Conservation (phyloP, 2,329 filamentous ascomycete genomes). For the Cladorrhinum sp. region DNA sequence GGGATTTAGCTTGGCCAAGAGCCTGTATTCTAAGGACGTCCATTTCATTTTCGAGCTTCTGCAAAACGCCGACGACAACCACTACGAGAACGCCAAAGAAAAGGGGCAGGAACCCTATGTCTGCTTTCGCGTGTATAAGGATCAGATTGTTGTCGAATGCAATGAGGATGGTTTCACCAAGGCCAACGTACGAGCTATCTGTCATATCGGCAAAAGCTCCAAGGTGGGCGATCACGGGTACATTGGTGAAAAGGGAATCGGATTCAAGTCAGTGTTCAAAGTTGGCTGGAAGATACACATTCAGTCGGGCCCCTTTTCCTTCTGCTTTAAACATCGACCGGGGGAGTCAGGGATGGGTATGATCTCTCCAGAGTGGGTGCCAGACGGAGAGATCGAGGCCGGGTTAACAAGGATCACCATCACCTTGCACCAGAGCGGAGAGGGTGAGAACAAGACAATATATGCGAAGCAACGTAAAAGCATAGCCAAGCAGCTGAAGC, state of each 20-base stretch:
- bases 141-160: conserved; percentile 44
- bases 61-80: conserved; percentile 52
- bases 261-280: conserved; percentile 52
- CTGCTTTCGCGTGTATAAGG: conserved; percentile 36
- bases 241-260: conserved; percentile 51
- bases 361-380: conserved; percentile 44
- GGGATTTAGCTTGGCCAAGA: conserved; percentile 43
- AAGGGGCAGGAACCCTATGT: conserved; percentile 31
- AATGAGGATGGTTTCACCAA: conserved; percentile 48
- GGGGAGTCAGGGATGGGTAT: conserved; percentile 49
- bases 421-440: conserved; percentile 32
- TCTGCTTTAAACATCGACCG: conserved; percentile 33
- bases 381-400: background rate
- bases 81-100: conserved; percentile 19
- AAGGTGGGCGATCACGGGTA: conserved; percentile 42
- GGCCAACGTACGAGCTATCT: conserved; percentile 45
- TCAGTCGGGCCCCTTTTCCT: conserved; percentile 43
- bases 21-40: conserved; percentile 42
- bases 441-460: conserved; percentile 11
- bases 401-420: conserved; percentile 39
- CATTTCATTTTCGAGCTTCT: conserved; percentile 53
- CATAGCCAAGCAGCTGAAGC: conserved; percentile 35
- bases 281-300: conserved; percentile 44
- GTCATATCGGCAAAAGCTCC: conserved; percentile 44
- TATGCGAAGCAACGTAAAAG: conserved; percentile 13